These are phyloP conservation scores for Talaromyces marneffei DNA, from an alignment of 2,329 filamentous ascomycete genomes.

Conservation along the genomic window DNA sequence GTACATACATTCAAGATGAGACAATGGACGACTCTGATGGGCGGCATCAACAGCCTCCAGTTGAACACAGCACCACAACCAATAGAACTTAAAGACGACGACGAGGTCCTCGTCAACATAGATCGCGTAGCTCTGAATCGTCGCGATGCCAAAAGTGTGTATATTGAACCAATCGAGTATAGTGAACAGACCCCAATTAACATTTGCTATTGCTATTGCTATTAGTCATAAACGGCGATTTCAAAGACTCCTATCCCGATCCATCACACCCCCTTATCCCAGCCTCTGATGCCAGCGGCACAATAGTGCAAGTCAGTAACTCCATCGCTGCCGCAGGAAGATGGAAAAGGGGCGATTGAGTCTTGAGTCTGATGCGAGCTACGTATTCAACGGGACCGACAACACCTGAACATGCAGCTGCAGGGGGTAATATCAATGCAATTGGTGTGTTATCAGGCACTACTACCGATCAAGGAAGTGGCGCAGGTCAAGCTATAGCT, in stretches of 20 bases:
- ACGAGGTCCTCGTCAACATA: conserved; percentile 51
- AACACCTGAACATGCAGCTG: conserved; percentile 49
- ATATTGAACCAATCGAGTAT: neutral
- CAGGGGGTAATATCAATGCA: conserved; percentile 43
- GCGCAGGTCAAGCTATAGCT: conserved; percentile 51
- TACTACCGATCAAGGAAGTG: conserved; percentile 25
- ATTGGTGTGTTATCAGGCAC: conserved; percentile 50
- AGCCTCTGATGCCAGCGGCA: conserved; percentile 66
- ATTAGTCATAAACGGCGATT: conserved; percentile 21
- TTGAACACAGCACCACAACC: conserved; percentile 44
- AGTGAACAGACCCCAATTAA: conserved; percentile 24
- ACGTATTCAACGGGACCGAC: conserved; percentile 54
- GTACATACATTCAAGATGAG: conserved; percentile 15
- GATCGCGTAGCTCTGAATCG: conserved; percentile 50
- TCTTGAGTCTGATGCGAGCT: conserved; percentile 56
- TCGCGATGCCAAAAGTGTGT: conserved; percentile 42
- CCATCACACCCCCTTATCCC: conserved; percentile 46
- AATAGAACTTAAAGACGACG: conserved; percentile 40
- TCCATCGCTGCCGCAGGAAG: conserved; percentile 34
- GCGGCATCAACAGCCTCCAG: conserved; percentile 52
- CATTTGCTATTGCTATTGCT: too few species aligned
- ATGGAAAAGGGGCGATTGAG: conserved; percentile 58
- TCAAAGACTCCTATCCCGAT: neutral
- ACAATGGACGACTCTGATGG: conserved; percentile 52
- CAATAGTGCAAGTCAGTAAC: conserved; percentile 47